Base-by-base conservation (phyloP, 1,284 basidiomycete species). In the Microbotryomycetes sp. region DNA sequence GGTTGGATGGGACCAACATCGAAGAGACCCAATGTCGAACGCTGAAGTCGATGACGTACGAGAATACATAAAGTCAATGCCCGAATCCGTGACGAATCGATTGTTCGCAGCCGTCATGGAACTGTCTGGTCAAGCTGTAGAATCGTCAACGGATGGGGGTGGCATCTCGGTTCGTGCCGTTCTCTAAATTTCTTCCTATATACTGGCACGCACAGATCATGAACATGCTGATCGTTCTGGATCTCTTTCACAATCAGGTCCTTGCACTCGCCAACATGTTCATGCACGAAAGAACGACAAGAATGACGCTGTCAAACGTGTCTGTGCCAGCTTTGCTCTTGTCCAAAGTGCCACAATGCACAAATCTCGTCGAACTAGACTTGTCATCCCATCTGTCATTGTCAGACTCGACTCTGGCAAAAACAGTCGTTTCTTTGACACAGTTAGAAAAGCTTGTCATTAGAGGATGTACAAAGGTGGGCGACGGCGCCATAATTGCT, bases 401-500 rank as follows among this genome's bases (percentile, higher is more conserved):
- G 6, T 28, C 53, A 26, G 71, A 72, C 49, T 29, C 23, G 1
- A 48, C 56, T 25, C 49, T 69, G 14, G 65, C 67, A 14, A 62
- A 61, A 25, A 56, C 70, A 0, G 55, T 73, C n/a, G 51, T 47
- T 3, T 54, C 61, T 23, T 60, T 73, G 0, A 49, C 63, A 2
- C 26, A 31, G 12, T 59, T 73, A 31, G 59, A 72, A 54, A 47
- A 49, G 12, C 46, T 72, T 31, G 62, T 58, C 31, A 54, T 73
- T 4, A 62, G 66, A 30, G 68, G 68, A 1, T 72, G 69, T 30
- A 67, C 64, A 0, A 63, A 65, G 30, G 63, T 71, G 45, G 71
- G 71, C 49, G 70, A 73, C 42, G 59, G 55, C 19, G 56, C 57
- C 14, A 36, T 72, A 15, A 56, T 68, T 4, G 70, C 67, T 14